Evolutionary conservation across 306 rosid genomes (phyloP), one percentile per base, ranked within the genome.

Genomic region (Fragaria ananassa): DNA sequence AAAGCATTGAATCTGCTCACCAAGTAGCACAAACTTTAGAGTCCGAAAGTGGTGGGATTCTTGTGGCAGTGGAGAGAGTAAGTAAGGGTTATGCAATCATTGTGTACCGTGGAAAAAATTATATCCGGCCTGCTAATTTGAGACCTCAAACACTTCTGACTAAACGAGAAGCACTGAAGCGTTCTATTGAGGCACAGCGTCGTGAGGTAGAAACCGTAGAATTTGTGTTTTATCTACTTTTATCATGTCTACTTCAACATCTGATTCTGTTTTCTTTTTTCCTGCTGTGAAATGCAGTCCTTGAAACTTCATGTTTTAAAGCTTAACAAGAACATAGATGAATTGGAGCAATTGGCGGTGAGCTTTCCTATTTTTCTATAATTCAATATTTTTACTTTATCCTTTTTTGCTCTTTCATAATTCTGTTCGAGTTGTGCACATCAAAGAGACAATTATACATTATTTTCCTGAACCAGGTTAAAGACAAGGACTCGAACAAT

Each of bases 51-150:
- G 98, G 97, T 50, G 98, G 98, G 81, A 92, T 92, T 78, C 81
- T 92, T 76, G 88, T 94, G 67, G 90, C 95, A 29, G 93, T 92
- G 64, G 97, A 94, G 80, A 87, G 91, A 81, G 91, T 89, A 85
- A 83, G 47, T 71, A 90, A 88, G 87, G 96, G 96, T 69, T 80
- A 84, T 70, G 98, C 93, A 56, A 88, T 94, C 84, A 89, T 94
- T 76, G 86, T 94, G 66, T 94, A 89, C 74, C 97, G 97, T 63
- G 98, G 98, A 86, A 94, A 94, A 86, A 94, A 90, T 88, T 94
- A 92, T 70, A 68, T 57, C 57, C 86, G 98, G 72, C 98, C 98
- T 65, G 81, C 89, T 78, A 58, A 77, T 78, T 89, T 94, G 88
- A 94, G 98, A 86, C 98, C 98, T 35, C 80, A 71, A 44, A 86